Percentiles rank a stretch among this genome's conserved stretches.
These are phyloP conservation scores for Themeda triandra DNA, from an alignment of 176 grass and related monocot genomes.

Conservation along the genomic window DNA sequence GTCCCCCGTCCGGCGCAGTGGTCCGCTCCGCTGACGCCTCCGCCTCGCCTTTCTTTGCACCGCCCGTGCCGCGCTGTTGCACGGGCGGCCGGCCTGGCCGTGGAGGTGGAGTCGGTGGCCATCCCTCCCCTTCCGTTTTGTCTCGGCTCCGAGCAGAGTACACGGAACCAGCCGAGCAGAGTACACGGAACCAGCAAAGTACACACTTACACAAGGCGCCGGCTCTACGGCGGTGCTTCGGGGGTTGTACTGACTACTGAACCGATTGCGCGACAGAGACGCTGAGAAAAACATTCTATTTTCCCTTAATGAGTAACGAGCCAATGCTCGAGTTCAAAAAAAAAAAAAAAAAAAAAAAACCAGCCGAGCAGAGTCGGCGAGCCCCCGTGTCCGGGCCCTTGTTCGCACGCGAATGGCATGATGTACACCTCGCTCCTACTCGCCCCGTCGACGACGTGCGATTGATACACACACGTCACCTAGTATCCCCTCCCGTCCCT, in stretches of 20 bases:
- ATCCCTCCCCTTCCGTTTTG: not conserved
- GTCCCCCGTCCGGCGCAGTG: not conserved
- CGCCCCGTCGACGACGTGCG: not conserved
- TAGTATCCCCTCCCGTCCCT: not conserved
- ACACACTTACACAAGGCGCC: too few relatives aligned
- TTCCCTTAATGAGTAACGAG: too few relatives aligned
- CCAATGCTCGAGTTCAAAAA: too few relatives aligned
- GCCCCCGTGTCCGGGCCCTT: not conserved
- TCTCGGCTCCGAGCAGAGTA: not conserved
- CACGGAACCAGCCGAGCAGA: not conserved
- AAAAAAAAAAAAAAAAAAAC: too few relatives aligned
- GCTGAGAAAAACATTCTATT: too few relatives aligned
- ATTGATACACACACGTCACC: not conserved
- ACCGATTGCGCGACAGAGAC: too few relatives aligned
- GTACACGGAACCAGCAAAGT: too few relatives aligned
- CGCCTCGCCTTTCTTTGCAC: not conserved
- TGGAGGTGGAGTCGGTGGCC: slow-evolving; percentile 16
- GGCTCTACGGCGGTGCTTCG: too few relatives aligned
- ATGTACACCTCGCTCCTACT: slow-evolving; percentile 24
- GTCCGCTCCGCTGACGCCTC: slow-evolving; percentile 11
- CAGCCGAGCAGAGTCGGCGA: not conserved
- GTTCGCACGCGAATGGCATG: not conserved
- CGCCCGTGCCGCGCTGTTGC: slow-evolving; percentile 7
- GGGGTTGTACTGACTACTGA: too few relatives aligned
- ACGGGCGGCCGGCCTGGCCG: not conserved